Evolutionary conservation across 2,329 filamentous ascomycete genomes (phyloP), one percentile per base, ranked within the genome.

Genomic region (Sordariomycetes sp.): DNA sequence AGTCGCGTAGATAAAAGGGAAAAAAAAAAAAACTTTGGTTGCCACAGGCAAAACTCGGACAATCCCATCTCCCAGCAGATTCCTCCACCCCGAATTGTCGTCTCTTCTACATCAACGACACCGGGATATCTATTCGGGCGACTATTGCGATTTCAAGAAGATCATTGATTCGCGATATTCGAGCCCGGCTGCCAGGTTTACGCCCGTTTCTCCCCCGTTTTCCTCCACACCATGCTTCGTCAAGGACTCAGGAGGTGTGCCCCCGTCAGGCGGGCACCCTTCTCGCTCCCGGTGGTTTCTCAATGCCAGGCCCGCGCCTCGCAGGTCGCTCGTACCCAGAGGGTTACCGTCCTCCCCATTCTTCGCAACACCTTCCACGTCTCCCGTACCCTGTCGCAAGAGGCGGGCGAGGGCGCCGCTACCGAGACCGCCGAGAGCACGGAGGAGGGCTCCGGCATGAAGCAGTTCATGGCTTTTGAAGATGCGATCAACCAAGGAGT

Each of bases 401-500:
- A 57, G 22, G 55, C 59, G 4, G 55, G 28, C 8, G 28, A 32
- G 28, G 28, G 28, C 28, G 8, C 61, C 43, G 58, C 60, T 53
- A 32, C 58, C 16, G 55, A 55, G 7, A 40, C 34, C 20, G 53
- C 28, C 16, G 40, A 46, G 28, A 3, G 54, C 8, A 28, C 48
- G 28, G 51, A 20, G 12, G 24, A 57, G 58, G 40, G 55, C 37
- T 50, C 54, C 16, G 65, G 28, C 4, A 4, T 32, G 28, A 4
- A 4, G 28, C 28, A 68, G 14, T 54, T 71, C 58, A 69, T 71
- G 25, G 66, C 68, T 5, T 84, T 84, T 62, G 62, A 62, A 12
- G 76, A 81, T 2, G 71, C 84, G 12, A 48, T 46, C 3, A 59
- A 65, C 1, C 62, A 78, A 20, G 78, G 77, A 35, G 80, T 96